A percentile compares a stretch with the other conserved stretches of the same genome.
Evolutionary conservation across 768 basidiomycete genomes (phyloP).

Genomic region (Leccinum longicurvipes): DNA sequence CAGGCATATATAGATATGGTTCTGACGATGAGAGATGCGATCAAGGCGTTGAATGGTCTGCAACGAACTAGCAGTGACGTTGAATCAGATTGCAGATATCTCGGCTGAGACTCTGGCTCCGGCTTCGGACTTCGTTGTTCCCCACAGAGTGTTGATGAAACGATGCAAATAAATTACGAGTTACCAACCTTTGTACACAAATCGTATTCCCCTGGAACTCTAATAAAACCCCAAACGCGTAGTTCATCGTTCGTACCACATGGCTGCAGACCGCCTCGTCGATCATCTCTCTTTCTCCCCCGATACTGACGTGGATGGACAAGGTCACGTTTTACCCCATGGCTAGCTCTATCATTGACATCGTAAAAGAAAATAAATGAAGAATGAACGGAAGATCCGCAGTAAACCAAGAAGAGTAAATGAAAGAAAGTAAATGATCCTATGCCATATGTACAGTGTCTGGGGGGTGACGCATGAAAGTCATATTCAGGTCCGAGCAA

Average conservation of each 20-base stretch:
- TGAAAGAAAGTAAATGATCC: neutral
- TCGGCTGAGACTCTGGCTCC: no score
- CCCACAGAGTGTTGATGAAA: no score
- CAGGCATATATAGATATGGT: conserved; percentile 64
- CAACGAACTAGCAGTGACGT: conserved; percentile 54
- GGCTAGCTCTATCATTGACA: neutral
- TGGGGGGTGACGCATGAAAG: neutral
- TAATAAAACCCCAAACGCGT: no score
- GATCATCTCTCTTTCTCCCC: no score
- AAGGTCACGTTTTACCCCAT: neutral
- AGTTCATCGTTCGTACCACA: no score
- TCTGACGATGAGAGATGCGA: conserved; percentile 71
- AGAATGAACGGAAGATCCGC: neutral
- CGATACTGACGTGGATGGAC: no score
- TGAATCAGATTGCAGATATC: conserved; percentile 67
- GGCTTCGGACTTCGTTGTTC: no score
- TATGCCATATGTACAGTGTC: neutral
- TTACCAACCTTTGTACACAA: no score
- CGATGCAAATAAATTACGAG: no score
- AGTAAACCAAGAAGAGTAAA: neutral
- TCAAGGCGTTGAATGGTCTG: conserved; percentile 62
- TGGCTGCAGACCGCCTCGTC: no score
- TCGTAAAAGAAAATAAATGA: neutral
- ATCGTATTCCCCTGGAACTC: no score
- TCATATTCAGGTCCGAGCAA: neutral